Conservation (phyloP, 2,329 filamentous ascomycete species). For the Thelonectria rubi region DNA sequence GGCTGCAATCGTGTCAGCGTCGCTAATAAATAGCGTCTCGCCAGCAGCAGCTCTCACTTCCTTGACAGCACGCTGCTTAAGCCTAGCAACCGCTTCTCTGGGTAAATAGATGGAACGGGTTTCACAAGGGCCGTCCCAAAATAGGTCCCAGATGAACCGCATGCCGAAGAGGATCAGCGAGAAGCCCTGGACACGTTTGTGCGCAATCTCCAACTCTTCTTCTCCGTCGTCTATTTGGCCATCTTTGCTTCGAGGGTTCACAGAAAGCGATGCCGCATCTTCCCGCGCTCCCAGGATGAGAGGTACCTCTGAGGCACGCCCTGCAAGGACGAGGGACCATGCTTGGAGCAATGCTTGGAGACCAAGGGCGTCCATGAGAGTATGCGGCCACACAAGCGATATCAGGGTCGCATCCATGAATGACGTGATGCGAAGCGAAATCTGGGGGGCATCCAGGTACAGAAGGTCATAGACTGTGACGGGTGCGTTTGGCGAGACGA, state of each 20-base stretch:
- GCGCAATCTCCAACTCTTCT: conserved; percentile 19
- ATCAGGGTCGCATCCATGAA: conserved; percentile 61
- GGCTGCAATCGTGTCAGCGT: conserved; percentile 56
- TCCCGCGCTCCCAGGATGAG: background rate
- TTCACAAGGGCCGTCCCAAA: conserved; percentile 46
- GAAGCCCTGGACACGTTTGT: conserved; percentile 40
- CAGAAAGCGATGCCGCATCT: background rate
- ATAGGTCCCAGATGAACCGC: conserved; percentile 46
- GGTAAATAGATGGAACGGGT: conserved; percentile 53
- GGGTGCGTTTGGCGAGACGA: conserved; percentile 8
- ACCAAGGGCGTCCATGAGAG: conserved; percentile 57
- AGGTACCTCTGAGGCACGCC: conserved; percentile 52
- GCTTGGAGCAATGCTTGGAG: conserved; percentile 51
- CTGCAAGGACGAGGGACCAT: conserved; percentile 57
- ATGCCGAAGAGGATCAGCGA: conserved; percentile 46
- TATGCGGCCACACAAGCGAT: conserved; percentile 56
- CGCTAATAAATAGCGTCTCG: conserved; percentile 52
- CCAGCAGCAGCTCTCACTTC: conserved; percentile 31
- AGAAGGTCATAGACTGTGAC: conserved; percentile 51
- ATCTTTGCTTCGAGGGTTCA: conserved; percentile 21
- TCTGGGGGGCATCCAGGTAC: conserved; percentile 52
- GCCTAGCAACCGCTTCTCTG: conserved; percentile 35
- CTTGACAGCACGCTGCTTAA: conserved; percentile 45
- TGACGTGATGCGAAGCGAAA: conserved; percentile 57
- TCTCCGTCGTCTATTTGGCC: background rate